phyloP scores from a whole-genome alignment of 495 filamentous ascomycete species.

The Penicillium mononematosum region DNA sequence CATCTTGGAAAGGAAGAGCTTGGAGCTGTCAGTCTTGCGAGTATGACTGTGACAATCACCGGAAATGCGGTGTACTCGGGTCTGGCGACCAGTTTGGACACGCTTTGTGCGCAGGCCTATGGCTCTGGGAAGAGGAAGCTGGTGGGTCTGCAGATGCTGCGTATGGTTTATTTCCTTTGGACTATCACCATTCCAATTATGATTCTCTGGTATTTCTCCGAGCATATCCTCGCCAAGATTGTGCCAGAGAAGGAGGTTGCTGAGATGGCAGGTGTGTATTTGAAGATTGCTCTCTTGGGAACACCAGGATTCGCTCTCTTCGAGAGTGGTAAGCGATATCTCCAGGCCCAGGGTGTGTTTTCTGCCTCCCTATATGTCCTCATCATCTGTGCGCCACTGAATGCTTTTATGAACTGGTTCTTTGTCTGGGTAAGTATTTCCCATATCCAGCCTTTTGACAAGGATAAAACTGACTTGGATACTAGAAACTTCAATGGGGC shows the following conservation, averaged over 20 bases:
- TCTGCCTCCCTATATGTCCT: slow-evolving; percentile 65
- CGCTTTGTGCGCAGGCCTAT: slow-evolving; percentile 74
- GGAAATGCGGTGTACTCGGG: slow-evolving; percentile 73
- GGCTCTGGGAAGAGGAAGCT: slow-evolving; percentile 66
- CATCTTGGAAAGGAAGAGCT: slow-evolving; percentile 64
- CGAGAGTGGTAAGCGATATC: slow-evolving; percentile 69
- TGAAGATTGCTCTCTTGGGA: slow-evolving; percentile 64
- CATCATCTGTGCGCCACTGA: slow-evolving; percentile 67
- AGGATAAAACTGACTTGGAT: slow-evolving; percentile 8
- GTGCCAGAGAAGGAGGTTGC: slow-evolving; percentile 66
- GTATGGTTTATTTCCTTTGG: slow-evolving; percentile 66
- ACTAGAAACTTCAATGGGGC: slow-evolving; percentile 65
- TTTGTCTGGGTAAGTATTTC: slow-evolving; percentile 63
- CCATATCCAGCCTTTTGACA: not conserved
- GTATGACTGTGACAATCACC: slow-evolving; percentile 71
- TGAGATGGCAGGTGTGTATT: slow-evolving; percentile 61
- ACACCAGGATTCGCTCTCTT: slow-evolving; percentile 70
- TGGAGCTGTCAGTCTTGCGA: slow-evolving; percentile 62
- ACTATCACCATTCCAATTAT: slow-evolving; percentile 64
- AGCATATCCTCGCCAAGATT: slow-evolving; percentile 57
- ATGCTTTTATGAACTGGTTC: slow-evolving; percentile 71
- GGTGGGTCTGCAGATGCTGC: slow-evolving; percentile 70
- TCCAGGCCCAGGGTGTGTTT: slow-evolving; percentile 74
- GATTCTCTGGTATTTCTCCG: slow-evolving; percentile 61
- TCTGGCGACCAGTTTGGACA: slow-evolving; percentile 70